Evolutionary conservation across 164 flowering plant genomes (phyloP), one percentile per base, ranked within the genome.

Genomic region (Nymphaea thermarum): DNA sequence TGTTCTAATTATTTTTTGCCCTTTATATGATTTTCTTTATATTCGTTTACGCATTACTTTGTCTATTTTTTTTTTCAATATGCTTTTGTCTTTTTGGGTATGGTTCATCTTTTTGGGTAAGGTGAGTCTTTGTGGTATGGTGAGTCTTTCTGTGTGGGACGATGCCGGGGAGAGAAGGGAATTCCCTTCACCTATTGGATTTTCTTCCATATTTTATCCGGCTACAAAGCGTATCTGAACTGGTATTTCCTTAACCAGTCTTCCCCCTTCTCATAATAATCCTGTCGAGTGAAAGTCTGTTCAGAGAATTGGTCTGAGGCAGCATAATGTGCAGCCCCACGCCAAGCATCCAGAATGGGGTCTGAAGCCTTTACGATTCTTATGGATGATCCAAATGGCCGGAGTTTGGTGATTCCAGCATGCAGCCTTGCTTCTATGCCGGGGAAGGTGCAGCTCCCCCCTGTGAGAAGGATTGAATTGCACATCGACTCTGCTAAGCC

Each of bases 331-430:
- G 98, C 75, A 59, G 97, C 98, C 6, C 96, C 98, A 3, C 89
- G 88, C 98, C 98, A 93, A 42, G 97, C 97, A 78, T 93, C 97
- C 60, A 83, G 78, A 75, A 89, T 68, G 4, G 98, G 95, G 78
- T 93, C 89, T 12, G 78, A 73, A 16, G 97, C 97, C 74, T 82
- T 75, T 43, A 83, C 72, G 61, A 91, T 82, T 67, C 77, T 83
- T 71, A 92, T 86, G 11, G 87, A 86, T 4, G 93, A 72, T 14
- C 86, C 87, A 77, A 88, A 89, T 0, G 99, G 99, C 16, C 90
- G 75, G 63, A 91, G 81, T 91, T 86, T 90, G 61, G 91, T 83
- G 62, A 95, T 84, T 70, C 91, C 98, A 59, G 86, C 87, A 75
- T 86, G 96, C 75, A 95, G 69, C 18, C 98, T 90, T 76, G 86